Base-by-base conservation (phyloP, 352 stramenopile genomes). In the Thalassiosira livingstoniorum region DNA sequence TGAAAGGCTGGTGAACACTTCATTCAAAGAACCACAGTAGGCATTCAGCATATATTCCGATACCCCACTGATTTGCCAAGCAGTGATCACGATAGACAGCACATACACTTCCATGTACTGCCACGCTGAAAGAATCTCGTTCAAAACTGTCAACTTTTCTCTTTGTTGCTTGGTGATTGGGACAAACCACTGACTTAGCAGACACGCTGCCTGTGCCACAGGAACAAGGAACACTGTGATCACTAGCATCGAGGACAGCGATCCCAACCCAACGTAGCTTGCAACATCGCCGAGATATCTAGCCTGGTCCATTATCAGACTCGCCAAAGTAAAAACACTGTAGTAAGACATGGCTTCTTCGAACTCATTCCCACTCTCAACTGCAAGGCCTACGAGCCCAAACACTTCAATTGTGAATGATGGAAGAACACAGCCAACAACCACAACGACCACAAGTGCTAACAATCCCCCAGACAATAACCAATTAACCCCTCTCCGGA, bases 21-120 rank as follows among this genome's bases (percentile, higher is more conserved):
- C 76, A 27, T 90, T 34, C 43, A 95, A 75, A 4, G 71, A 70
- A 21, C 78, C 88, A 74, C 89, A 94, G 63, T 93, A 92, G 0
- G 66, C 78, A 65, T 93, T 93, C 47, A 95, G 85, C 82, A 95
- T 93, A 61, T 86, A 93, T 39, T 92, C 87, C 4, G 71, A 88
- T 15, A 94, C 78, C 0, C 78, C 86, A 2, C 87, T 87, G 27
- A 95, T 63, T 75, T 95, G 91, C 85, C 82, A 89, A 10, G 79
- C 86, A n/a, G 85, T 80, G 60, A 95, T 90, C 31, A 94, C 80
- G 35, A 94, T 85, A 7, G 84, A 79, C 37, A 94, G 65, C 0
- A 95, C 79, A 68, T 90, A 94, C 4, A 95, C 91, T 82, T 95
- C 91, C 55, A 88, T 90, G 67, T 95, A 95, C 39, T 95, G 89